phyloP scores from a whole-genome alignment of 2,329 filamentous ascomycete genomes.

The Epichloe gansuensis region DNA sequence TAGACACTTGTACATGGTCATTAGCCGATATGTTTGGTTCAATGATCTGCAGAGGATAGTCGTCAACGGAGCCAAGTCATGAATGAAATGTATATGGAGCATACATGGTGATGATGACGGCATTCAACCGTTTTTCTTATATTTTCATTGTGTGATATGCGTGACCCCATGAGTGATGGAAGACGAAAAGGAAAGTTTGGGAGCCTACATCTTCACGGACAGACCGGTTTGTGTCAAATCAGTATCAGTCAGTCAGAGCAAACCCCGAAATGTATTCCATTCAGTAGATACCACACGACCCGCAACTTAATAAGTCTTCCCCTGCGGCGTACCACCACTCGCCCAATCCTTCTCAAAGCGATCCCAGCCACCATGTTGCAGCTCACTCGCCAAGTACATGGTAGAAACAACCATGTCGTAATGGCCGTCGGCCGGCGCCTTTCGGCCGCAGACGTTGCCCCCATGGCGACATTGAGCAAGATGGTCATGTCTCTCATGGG shows the following conservation, averaged over 20 bases:
- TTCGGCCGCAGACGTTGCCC: conserved; percentile 43
- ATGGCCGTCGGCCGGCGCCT: conserved; percentile 35
- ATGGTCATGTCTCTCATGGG: conserved; percentile 44
- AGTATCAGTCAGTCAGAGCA: no score
- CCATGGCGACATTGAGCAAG: conserved; percentile 50
- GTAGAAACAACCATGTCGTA: conserved; percentile 46
- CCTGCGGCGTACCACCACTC: conserved; percentile 12
- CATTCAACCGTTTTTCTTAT: not conserved
- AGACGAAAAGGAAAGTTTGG: not conserved
- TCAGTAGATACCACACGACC: no score
- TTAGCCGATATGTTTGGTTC: conserved; percentile 30
- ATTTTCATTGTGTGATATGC: not conserved
- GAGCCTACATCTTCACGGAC: not conserved
- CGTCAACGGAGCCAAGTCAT: not conserved
- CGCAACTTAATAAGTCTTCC: conserved; percentile 18
- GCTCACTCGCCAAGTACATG: conserved; percentile 39
- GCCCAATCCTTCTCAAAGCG: conserved; percentile 41
- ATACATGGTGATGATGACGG: not conserved
- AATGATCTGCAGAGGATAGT: conserved; percentile 16
- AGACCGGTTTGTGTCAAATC: no score
- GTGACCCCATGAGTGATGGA: no score
- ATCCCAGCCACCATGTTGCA: conserved; percentile 39
- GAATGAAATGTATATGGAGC: not conserved
- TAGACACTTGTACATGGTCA: conserved; percentile 25
- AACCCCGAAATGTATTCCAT: no score